Evolutionary conservation across 2,329 filamentous ascomycete species (phyloP).

Genomic region (Penicillium olsonii): DNA sequence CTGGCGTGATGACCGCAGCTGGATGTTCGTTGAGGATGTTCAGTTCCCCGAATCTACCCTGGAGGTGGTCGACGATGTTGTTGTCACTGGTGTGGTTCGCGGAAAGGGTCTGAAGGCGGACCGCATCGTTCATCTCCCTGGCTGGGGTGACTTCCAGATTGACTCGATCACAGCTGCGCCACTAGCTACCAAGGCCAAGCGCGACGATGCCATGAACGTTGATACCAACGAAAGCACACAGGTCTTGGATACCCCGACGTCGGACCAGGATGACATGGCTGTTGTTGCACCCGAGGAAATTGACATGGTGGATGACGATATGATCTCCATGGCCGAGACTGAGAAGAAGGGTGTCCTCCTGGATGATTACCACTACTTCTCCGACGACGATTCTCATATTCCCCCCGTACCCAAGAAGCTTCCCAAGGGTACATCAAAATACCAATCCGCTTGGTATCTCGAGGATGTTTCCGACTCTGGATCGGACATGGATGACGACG

Average conservation of each 20-base stretch:
- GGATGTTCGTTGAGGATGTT: conserved; percentile 87
- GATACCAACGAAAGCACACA: conserved; percentile 57
- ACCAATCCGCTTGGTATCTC: conserved; percentile 93
- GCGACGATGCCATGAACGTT: conserved; percentile 65
- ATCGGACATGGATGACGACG: conserved; percentile 78
- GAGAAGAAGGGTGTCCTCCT: conserved; percentile 84
- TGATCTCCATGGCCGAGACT: conserved; percentile 53
- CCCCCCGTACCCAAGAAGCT: conserved; percentile 69
- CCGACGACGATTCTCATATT: conserved; percentile 72
- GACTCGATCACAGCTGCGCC: conserved; percentile 83
- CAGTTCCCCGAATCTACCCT: conserved; percentile 63
- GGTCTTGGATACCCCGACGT: conserved; percentile 69
- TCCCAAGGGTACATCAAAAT: conserved; percentile 88
- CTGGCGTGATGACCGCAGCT: conserved; percentile 94
- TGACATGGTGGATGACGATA: conserved; percentile 70
- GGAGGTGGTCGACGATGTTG: conserved; percentile 55
- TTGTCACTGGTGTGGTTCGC: conserved; percentile 81
- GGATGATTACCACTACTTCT: conserved; percentile 97
- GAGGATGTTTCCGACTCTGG: conserved; percentile 79
- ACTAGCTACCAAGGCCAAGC: conserved; percentile 56
- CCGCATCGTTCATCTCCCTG: conserved; percentile 83
- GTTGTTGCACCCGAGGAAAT: conserved; percentile 85
- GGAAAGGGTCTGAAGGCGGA: conserved; percentile 88
- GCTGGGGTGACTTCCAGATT: conserved; percentile 92
- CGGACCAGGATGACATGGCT: conserved; percentile 79